Conservation (phyloP, 2,329 filamentous ascomycete species). For the Dactylonectria macrodidyma region DNA sequence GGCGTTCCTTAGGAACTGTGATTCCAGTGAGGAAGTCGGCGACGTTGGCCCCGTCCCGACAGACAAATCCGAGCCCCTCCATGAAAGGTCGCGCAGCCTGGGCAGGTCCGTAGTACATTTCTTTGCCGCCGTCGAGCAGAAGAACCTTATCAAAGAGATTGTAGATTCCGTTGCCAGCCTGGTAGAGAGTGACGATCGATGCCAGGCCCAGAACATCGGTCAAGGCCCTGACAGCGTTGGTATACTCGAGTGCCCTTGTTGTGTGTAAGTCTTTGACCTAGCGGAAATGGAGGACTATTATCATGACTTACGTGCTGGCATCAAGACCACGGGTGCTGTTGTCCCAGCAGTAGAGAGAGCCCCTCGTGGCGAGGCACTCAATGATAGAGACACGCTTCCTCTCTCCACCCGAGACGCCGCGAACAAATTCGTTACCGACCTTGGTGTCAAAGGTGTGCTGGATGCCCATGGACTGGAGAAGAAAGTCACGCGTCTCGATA, state of each 20-base stretch:
- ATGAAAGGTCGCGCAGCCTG: conserved; percentile 77
- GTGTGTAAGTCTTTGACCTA: no score
- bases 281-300: no score
- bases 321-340: conserved; percentile 87
- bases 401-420: conserved; percentile 85
- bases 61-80: conserved; percentile 75
- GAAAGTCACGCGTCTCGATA: background rate
- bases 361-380: conserved; percentile 82
- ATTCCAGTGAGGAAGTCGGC: conserved; percentile 51
- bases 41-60: conserved; percentile 50
- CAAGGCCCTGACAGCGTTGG: conserved; percentile 78
- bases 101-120: conserved; percentile 76
- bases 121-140: conserved; percentile 79
- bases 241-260: conserved; percentile 85
- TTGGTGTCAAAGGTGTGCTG: conserved; percentile 81
- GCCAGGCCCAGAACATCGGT: conserved; percentile 80
- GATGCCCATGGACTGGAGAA: conserved; percentile 66
- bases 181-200: conserved; percentile 60
- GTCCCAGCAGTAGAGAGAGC: conserved; percentile 83
- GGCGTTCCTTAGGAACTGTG: conserved; percentile 75
- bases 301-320: no score
- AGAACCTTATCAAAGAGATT: conserved; percentile 82
- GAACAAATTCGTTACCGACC: conserved; percentile 79
- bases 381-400: conserved; percentile 85
- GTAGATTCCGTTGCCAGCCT: conserved; percentile 61